Evolutionary conservation across 163 green algal species (phyloP).

Genomic region (Volvox carteri): DNA sequence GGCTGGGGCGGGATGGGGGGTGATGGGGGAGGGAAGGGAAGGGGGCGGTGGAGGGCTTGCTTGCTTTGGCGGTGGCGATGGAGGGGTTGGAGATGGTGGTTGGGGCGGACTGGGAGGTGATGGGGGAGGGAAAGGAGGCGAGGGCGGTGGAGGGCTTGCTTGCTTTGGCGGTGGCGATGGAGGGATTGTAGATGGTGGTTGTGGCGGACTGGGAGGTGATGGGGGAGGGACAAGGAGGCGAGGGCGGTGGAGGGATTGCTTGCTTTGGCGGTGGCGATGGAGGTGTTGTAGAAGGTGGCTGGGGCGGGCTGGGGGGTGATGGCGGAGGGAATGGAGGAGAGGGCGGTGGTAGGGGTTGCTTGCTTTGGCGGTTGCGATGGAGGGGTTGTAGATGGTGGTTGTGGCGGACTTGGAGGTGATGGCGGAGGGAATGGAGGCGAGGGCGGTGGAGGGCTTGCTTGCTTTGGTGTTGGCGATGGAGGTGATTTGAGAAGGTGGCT

Average conservation of each 20-base stretch:
- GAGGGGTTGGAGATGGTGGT: background rate
- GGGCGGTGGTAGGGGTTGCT: too few relatives aligned
- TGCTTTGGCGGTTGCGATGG: background rate
- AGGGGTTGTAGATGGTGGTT: background rate
- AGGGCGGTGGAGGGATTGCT: too few relatives aligned
- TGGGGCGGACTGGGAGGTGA: background rate
- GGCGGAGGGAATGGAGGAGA: background rate
- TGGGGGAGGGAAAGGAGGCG: background rate
- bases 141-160: background rate
- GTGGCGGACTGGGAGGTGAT: background rate
- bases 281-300: too few relatives aligned
- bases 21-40: background rate
- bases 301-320: background rate
- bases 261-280: too few relatives aligned
- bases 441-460: background rate
- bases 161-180: background rate
- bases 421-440: background rate
- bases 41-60: background rate
- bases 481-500: too few relatives aligned
- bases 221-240: background rate
- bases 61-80: background rate
- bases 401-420: background rate
- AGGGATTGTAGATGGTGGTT: background rate
- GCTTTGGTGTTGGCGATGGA: background rate
- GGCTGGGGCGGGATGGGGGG: background rate